Conservation (phyloP, 2,329 filamentous ascomycete species). For the Proliferodiscus dingleyae region DNA sequence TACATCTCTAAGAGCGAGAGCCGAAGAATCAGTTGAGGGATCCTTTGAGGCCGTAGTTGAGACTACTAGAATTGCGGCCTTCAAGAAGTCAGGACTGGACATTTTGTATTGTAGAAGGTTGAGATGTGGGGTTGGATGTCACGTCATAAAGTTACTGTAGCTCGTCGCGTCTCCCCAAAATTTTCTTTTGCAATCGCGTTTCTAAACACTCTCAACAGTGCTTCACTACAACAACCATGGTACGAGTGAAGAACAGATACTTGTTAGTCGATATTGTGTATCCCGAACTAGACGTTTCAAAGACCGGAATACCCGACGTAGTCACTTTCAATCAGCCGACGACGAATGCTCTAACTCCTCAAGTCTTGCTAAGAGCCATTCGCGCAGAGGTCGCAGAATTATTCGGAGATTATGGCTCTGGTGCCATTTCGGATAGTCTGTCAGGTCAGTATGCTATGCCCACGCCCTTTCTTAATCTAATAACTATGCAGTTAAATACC, state of each 20-base stretch:
- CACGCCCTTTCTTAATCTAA: background rate
- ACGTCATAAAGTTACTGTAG: too few relatives aligned
- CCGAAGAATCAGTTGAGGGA: slow-evolving; percentile 72
- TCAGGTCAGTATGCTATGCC: slow-evolving; percentile 47
- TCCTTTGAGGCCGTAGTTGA: slow-evolving; percentile 85
- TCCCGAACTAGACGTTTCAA: slow-evolving; percentile 46
- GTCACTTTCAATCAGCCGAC: slow-evolving; percentile 77
- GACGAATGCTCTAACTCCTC: slow-evolving; percentile 62
- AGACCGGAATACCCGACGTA: slow-evolving; percentile 46
- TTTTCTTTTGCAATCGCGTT: slow-evolving; percentile 37
- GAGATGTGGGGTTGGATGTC: background rate
- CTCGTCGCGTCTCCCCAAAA: slow-evolving; percentile 14
- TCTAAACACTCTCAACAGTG: background rate
- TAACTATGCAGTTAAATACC: slow-evolving; percentile 70
- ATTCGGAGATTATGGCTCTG: slow-evolving; percentile 86
- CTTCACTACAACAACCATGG: slow-evolving; percentile 53
- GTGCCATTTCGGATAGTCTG: slow-evolving; percentile 64
- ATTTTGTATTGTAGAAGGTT: slow-evolving; percentile 27
- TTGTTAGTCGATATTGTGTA: slow-evolving; percentile 93
- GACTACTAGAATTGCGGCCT: slow-evolving; percentile 75
- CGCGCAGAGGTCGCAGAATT: slow-evolving; percentile 64
- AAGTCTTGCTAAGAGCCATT: slow-evolving; percentile 63
- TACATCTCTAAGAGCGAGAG: slow-evolving; percentile 60
- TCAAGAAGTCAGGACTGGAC: slow-evolving; percentile 45
- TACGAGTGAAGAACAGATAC: slow-evolving; percentile 93